These are phyloP conservation scores for Trypanosoma melophagium DNA, from an alignment of 208 protist genomes.

Conservation along the genomic window DNA sequence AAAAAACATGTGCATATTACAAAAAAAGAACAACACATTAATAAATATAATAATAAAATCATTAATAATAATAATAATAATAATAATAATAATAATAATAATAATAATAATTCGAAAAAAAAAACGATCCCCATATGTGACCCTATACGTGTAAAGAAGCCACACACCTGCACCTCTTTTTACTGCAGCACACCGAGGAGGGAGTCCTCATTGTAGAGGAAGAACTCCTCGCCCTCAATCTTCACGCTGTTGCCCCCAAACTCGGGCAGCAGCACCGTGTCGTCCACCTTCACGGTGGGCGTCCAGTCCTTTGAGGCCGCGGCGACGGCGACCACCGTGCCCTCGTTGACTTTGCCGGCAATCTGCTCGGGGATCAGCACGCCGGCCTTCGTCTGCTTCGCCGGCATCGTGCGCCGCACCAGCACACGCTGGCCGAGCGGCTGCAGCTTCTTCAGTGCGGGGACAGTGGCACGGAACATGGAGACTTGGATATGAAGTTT, in stretches of 20 bases:
- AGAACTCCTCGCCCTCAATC: slow-evolving; percentile 92
- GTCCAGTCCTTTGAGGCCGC: slow-evolving; percentile 89
- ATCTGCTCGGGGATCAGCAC: slow-evolving; percentile 92
- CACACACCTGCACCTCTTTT: no score
- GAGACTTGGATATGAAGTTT: background rate
- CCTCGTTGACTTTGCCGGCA: slow-evolving; percentile 92
- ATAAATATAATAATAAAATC: background rate
- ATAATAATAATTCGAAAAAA: slow-evolving; percentile 14
- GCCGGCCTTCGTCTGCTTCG: slow-evolving; percentile 92
- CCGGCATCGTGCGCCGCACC: slow-evolving; percentile 81
- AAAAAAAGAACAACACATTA: slow-evolving; percentile 17
- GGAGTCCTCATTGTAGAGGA: slow-evolving; percentile 87
- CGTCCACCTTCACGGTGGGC: slow-evolving; percentile 87
- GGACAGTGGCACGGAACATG: slow-evolving; percentile 19
- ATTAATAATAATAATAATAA: background rate
- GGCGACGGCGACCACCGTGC: slow-evolving; percentile 87
- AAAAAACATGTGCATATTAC: slow-evolving; percentile 7
- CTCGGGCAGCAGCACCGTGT: slow-evolving; percentile 90
- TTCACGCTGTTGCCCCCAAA: slow-evolving; percentile 87
- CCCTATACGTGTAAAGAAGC: background rate
- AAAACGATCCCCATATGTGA: background rate
- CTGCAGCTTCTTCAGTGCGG: slow-evolving; percentile 86
- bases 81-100: slow-evolving; percentile 19
- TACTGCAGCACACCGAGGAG: slow-evolving; percentile 81
- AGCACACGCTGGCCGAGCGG: slow-evolving; percentile 90